Evolutionary conservation across 768 basidiomycete genomes (phyloP).

Genomic region (Leccinum longicurvipes): DNA sequence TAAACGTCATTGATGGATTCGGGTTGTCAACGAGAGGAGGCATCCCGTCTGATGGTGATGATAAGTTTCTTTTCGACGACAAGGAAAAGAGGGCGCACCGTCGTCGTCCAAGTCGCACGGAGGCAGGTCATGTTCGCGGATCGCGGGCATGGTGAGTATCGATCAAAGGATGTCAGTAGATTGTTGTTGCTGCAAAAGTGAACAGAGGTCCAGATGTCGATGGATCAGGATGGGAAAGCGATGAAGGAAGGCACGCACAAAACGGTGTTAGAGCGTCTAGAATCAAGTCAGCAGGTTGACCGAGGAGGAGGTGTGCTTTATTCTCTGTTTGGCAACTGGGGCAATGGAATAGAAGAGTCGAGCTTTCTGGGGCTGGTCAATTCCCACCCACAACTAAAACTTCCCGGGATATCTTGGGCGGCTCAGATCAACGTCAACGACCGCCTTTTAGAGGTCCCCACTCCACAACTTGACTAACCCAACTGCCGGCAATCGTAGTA

Average conservation of each 20-base stretch:
- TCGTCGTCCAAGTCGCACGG: slow-evolving; percentile 35
- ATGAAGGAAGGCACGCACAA: slow-evolving; percentile 13
- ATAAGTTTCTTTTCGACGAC: slow-evolving; percentile 6
- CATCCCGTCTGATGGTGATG: slow-evolving; percentile 39
- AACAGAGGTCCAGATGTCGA: slow-evolving; percentile 4
- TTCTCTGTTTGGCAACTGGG: slow-evolving; percentile 35
- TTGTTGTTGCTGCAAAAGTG: background rate
- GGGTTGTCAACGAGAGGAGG: slow-evolving; percentile 54
- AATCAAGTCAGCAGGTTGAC: slow-evolving; percentile 15
- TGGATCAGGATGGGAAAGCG: slow-evolving; percentile 8
- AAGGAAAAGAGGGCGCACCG: slow-evolving; percentile 22
- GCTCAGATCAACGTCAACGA: background rate
- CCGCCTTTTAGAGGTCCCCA: background rate
- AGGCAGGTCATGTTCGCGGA: slow-evolving; percentile 26
- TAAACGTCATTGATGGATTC: slow-evolving; percentile 51
- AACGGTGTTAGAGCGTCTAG: slow-evolving; percentile 30
- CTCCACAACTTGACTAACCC: background rate
- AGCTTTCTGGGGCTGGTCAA: slow-evolving; percentile 22
- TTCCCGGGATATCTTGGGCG: slow-evolving; percentile 23
- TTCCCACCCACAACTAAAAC: slow-evolving; percentile 28
- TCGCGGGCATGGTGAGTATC: slow-evolving; percentile 22
- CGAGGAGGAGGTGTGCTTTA: slow-evolving; percentile 29
- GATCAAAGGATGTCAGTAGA: background rate
- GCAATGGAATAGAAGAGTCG: slow-evolving; percentile 28
- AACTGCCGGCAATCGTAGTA: no score